Evolutionary conservation across 352 stramenopile species (phyloP).

Genomic region (Globisporangium takayamanum): DNA sequence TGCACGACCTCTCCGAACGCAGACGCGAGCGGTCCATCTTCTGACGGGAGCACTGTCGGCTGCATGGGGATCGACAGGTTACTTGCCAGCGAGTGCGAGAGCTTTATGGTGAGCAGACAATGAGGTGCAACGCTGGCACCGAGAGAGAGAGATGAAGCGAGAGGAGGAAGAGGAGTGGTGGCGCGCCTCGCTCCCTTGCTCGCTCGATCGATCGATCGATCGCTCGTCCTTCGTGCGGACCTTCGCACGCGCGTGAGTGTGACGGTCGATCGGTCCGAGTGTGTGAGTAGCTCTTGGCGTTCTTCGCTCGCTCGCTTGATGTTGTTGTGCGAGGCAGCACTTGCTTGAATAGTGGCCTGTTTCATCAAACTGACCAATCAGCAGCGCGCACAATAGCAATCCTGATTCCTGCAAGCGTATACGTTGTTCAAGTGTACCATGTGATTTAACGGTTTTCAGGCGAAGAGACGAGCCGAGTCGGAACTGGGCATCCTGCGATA

Average conservation of each 20-base stretch:
- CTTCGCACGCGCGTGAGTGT: neutral
- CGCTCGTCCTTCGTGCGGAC: no score
- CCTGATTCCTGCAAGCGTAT: no score
- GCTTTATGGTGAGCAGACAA: slow-evolving; percentile 7
- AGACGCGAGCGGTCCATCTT: slow-evolving; percentile 44
- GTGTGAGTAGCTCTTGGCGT: neutral
- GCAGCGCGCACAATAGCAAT: no score
- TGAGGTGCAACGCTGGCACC: neutral
- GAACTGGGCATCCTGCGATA: no score
- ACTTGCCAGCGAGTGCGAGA: slow-evolving; percentile 14
- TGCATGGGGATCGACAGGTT: slow-evolving; percentile 33
- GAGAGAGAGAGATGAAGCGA: neutral
- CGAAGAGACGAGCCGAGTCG: no score
- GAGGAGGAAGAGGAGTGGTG: neutral
- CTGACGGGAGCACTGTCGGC: slow-evolving; percentile 41
- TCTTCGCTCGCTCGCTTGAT: neutral
- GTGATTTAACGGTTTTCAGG: no score
- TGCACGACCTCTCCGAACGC: slow-evolving; percentile 68
- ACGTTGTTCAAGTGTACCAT: no score
- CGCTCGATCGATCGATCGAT: no score
- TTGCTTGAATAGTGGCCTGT: no score
- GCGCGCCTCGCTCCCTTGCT: no score
- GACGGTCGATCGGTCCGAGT: no score
- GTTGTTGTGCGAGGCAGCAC: neutral
- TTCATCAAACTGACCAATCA: no score